Percentiles rank a stretch among this genome's conserved stretches.
These are phyloP conservation scores for Ustilago hordei DNA, from an alignment of 1,284 basidiomycete species.

Conservation along the genomic window DNA sequence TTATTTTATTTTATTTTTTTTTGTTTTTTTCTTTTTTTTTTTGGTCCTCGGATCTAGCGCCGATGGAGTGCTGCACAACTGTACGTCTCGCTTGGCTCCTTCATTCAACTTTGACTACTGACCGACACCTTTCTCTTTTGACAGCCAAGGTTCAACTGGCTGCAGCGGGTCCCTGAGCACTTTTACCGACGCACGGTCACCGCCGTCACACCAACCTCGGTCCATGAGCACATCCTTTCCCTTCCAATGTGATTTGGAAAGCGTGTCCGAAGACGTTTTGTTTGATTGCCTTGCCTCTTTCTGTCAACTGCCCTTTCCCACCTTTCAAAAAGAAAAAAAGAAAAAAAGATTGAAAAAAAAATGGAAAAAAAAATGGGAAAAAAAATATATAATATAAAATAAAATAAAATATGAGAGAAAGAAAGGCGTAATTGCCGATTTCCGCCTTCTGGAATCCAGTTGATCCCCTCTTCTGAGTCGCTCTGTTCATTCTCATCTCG, in stretches of 20 bases:
- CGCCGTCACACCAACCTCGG: not conserved
- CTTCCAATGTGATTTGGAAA: not conserved
- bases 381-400: no score
- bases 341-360: no score
- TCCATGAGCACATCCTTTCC: not conserved
- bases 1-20: not conserved
- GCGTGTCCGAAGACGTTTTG: not conserved
- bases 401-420: no score
- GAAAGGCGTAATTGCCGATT: slow-evolving; percentile 17
- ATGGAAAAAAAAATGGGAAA: no score
- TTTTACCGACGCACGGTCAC: not conserved
- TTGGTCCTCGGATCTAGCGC: slow-evolving; percentile 40
- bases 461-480: slow-evolving; percentile 25
- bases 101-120: not conserved
- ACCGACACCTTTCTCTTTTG: slow-evolving; percentile 5
- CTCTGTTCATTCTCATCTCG: not conserved
- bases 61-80: slow-evolving; percentile 20
- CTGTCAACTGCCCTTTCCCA: not conserved
- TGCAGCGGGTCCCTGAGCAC: not conserved
- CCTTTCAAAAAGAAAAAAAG: not conserved
- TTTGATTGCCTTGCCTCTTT: not conserved
- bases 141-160: not conserved
- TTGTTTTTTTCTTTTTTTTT: slow-evolving; percentile 2
- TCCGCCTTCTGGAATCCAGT: slow-evolving; percentile 10
- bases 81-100: slow-evolving; percentile 7